Conservation (phyloP, 2,329 filamentous ascomycete genomes). For the Scopulariopsis brevicaulis region DNA sequence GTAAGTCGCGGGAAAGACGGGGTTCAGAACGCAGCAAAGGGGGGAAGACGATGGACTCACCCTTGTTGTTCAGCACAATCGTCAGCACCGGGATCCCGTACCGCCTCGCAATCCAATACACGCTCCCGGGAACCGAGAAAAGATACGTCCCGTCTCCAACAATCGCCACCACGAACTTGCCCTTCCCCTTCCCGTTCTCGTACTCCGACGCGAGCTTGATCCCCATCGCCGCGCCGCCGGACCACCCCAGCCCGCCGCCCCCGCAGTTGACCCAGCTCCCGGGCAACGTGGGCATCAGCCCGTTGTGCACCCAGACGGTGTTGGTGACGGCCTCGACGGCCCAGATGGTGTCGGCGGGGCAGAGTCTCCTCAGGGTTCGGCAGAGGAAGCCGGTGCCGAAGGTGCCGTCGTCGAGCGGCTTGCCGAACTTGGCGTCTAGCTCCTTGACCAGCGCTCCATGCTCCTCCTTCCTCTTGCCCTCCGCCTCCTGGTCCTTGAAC, state of each 20-base stretch:
- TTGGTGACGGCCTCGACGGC: slow-evolving; percentile 71
- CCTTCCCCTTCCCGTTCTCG: slow-evolving; percentile 20
- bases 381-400: slow-evolving; percentile 26
- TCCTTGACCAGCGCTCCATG: slow-evolving; percentile 46
- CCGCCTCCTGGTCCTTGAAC: slow-evolving; percentile 16
- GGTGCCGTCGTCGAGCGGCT: slow-evolving; percentile 47
- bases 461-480: slow-evolving; percentile 38
- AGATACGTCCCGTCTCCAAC: slow-evolving; percentile 47
- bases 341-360: slow-evolving; percentile 50
- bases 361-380: slow-evolving; percentile 17
- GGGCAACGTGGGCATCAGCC: slow-evolving; percentile 55
- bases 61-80: slow-evolving; percentile 45
- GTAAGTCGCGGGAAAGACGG: too few relatives aligned
- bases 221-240: slow-evolving; percentile 62
- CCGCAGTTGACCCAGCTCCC: slow-evolving; percentile 75
- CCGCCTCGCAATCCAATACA: slow-evolving; percentile 43
- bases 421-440: slow-evolving; percentile 40
- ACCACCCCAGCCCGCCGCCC: slow-evolving; percentile 72
- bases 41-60: slow-evolving; percentile 16
- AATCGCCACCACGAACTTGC: slow-evolving; percentile 41
- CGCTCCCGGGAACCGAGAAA: slow-evolving; percentile 41
- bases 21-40: too few relatives aligned
- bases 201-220: slow-evolving; percentile 57
- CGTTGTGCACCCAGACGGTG: slow-evolving; percentile 54
- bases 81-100: slow-evolving; percentile 44